Evolutionary conservation across 495 filamentous ascomycete genomes (phyloP).

Genomic region (Hypoxylon crocopeplum): DNA sequence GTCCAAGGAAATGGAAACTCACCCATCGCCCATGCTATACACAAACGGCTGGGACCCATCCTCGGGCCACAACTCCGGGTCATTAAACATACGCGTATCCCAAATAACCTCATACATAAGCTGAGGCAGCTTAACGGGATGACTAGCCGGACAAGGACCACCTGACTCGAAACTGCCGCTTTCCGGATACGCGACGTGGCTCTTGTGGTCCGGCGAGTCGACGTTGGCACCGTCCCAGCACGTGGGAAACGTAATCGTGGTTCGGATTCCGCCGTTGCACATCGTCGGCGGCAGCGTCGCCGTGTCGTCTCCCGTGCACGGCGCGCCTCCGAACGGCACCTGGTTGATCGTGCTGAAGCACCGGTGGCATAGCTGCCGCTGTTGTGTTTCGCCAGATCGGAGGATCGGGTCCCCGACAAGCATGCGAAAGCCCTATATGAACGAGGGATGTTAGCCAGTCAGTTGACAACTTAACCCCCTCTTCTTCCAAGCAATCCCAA

Average conservation of each 20-base stretch:
- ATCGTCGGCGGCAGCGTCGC: constrained; percentile 36
- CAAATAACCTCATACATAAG: constrained; percentile 51
- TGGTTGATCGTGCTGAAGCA: constrained; percentile 44
- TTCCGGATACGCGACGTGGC: constrained; percentile 46
- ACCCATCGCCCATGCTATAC: constrained; percentile 52
- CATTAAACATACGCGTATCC: constrained; percentile 48
- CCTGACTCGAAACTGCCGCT: constrained; percentile 40
- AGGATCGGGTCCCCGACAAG: constrained; percentile 67
- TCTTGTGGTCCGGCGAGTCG: constrained; percentile 48
- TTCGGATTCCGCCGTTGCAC: constrained; percentile 46
- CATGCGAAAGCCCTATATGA: constrained; percentile 69
- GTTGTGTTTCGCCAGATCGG: constrained; percentile 47
- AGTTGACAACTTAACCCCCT: neutral
- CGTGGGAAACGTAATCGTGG: constrained; percentile 49
- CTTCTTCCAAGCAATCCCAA: neutral
- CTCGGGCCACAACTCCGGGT: constrained; percentile 46
- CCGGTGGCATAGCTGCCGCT: constrained; percentile 47
- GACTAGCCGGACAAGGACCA: constrained; percentile 46
- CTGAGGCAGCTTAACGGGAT: constrained; percentile 45
- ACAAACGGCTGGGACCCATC: constrained; percentile 54
- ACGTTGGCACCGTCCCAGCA: constrained; percentile 53
- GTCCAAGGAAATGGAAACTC: constrained; percentile 20
- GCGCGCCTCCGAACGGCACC: constrained; percentile 42
- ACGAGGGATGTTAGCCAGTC: neutral
- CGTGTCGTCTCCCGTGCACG: constrained; percentile 47